A percentile compares a stretch with the other conserved stretches of the same genome.
Conservation (phyloP, 441 rosid species). For the Syzygium syzygioides region DNA sequence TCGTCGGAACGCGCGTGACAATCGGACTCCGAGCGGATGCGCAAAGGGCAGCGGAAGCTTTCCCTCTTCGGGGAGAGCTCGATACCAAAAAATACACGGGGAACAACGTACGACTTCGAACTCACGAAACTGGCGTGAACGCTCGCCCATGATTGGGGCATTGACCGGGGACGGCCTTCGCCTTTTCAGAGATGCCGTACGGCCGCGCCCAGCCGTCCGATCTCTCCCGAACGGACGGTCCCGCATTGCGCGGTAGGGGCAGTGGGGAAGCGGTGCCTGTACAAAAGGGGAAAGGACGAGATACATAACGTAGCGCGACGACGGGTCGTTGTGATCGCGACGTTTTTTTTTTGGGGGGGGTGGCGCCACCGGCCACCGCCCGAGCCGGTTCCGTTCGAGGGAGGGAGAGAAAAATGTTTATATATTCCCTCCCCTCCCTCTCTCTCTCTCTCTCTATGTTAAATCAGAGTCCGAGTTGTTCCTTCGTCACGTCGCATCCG, state of each 20-base stretch:
- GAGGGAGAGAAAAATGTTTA: conserved; percentile 24
- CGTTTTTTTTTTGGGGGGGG: neutral
- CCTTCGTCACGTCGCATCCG: conserved; percentile 38
- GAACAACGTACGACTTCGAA: neutral
- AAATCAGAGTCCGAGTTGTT: conserved; percentile 33
- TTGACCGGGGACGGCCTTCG: neutral
- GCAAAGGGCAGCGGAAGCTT: neutral
- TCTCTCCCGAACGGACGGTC: neutral
- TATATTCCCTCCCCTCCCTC: conserved; percentile 18
- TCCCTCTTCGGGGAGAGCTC: neutral
- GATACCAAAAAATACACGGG: neutral
- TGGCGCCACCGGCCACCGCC: conserved; percentile 26
- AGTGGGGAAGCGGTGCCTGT: neutral
- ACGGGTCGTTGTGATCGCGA: neutral
- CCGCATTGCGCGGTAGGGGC: too few relatives aligned
- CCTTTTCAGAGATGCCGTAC: neutral
- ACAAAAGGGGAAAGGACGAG: neutral
- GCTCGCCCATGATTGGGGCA: neutral
- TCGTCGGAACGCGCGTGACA: neutral
- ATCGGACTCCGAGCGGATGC: neutral
- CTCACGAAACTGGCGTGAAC: neutral
- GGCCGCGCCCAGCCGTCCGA: neutral
- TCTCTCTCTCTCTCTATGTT: neutral
- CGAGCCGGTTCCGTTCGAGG: conserved; percentile 27
- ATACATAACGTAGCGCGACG: neutral